phyloP scores from a whole-genome alignment of 805 yeast genomes.

The Myxozyma lipomycoides region DNA sequence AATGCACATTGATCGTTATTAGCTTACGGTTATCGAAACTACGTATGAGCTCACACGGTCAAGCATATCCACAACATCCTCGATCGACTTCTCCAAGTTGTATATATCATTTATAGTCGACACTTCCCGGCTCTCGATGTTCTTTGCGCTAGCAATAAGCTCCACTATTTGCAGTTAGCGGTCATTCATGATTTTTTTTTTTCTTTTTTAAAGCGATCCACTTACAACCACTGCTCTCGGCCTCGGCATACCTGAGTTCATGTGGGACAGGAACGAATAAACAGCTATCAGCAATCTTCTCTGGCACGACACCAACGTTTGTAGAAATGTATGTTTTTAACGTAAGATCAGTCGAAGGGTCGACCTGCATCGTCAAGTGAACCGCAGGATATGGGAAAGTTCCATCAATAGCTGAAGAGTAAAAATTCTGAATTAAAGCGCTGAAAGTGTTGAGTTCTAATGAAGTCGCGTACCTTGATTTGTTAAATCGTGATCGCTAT shows the following conservation, averaged over 20 bases:
- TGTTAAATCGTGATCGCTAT: background rate
- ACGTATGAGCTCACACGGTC: constrained; percentile 41
- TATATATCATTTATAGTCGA: constrained; percentile 36
- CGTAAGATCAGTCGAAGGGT: constrained; percentile 46
- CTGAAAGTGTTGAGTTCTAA: constrained; percentile 63
- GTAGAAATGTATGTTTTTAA: constrained; percentile 78
- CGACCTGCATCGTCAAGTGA: constrained; percentile 67
- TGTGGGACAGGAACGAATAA: constrained; percentile 76
- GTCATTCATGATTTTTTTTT: background rate
- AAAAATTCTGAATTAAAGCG: constrained; percentile 76
- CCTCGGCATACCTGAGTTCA: constrained; percentile 51
- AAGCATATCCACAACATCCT: constrained; percentile 40
- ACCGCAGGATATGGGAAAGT: constrained; percentile 74
- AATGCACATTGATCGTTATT: no score
- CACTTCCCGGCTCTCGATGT: constrained; percentile 34
- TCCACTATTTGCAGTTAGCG: constrained; percentile 27
- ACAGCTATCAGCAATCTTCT: constrained; percentile 42
- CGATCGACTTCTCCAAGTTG: constrained; percentile 37
- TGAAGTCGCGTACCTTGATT: constrained; percentile 39
- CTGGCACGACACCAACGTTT: constrained; percentile 54
- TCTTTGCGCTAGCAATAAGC: constrained; percentile 37
- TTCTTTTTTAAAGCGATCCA: constrained; percentile 32
- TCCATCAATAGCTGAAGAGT: constrained; percentile 61
- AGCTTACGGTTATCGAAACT: constrained; percentile 25
- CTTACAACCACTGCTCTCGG: constrained; percentile 59